Base-by-base conservation (phyloP, 2,329 filamentous ascomycete species). In the Penicillium crustosum region DNA sequence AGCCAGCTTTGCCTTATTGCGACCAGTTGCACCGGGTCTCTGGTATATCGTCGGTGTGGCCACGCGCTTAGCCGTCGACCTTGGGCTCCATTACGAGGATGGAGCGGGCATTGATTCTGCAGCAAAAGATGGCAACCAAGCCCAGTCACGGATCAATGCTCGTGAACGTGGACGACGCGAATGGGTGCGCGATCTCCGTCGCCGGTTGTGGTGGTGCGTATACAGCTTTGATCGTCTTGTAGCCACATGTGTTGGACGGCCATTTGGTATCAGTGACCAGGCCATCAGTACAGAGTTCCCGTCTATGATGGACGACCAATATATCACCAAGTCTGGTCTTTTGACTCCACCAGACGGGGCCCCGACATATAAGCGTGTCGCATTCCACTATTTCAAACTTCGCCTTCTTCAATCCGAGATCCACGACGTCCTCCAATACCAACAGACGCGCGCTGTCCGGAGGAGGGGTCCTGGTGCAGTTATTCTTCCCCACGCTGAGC, bases 1-100 rank as follows among this genome's bases (percentile, higher is more conserved):
- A 45, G 93, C 93, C 44, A 92, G 92, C 54, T 96, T 97, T 80
- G 93, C 93, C 8, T 81, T 99, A 49, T 81, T 97, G 61, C 84
- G 93, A 54, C 94, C 94, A 1, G 92, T 97, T 23, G 91, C 93
- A 1, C 93, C 93, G 0, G 94, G 94, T 15, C 79, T 97, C 44
- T 97, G 93, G 93, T 97, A 97, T 75, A 97, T 97, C 61, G 90
- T 95, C 59, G 94, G 94, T 12, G 93, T 97, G 43, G 93, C 93
- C 6, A 89, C 96, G 59, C 88, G 94, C 38, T 77, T 97, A 52
- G 93, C 91, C 7, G 89, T 97, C 23, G 94, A 97, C 72, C 82
- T 97, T 2, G 94, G 94, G 10, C 79, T 97, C 29, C 93, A 97
- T 73, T 92, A 93, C 65, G 94, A 97, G 73, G 93, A 97, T 65